phyloP scores from a whole-genome alignment of 2,329 filamentous ascomycete species.

The Trichoderma guizhouense region DNA sequence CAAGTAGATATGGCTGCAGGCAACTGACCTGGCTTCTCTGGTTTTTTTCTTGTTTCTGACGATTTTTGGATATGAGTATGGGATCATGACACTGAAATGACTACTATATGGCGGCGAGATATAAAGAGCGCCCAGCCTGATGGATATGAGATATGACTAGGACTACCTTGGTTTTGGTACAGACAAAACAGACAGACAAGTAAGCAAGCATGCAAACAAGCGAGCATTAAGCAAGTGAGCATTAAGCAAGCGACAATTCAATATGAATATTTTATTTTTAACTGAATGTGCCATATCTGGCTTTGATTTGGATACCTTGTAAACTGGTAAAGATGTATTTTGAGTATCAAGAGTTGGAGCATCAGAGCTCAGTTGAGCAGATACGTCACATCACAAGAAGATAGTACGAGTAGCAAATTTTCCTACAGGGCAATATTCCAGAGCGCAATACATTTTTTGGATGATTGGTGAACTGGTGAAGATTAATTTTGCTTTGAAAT shows the following conservation, averaged over 20 bases:
- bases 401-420: too few relatives aligned
- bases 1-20: constrained; percentile 15
- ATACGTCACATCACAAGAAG: not conserved
- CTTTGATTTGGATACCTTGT: not conserved
- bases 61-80: constrained; percentile 12
- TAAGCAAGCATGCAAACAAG: not conserved
- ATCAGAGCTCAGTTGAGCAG: not conserved
- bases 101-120: not conserved
- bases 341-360: not conserved
- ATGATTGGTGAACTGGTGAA: too few relatives aligned
- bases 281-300: not conserved
- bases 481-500: too few relatives aligned
- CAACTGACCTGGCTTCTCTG: constrained; percentile 17
- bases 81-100: not conserved
- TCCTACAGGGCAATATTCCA: too few relatives aligned
- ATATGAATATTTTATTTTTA: not conserved
- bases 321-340: not conserved
- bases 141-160: constrained; percentile 1
- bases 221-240: not conserved
- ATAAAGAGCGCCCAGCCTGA: not conserved
- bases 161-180: not conserved
- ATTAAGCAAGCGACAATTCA: not conserved
- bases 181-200: not conserved
- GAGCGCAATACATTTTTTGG: too few relatives aligned
- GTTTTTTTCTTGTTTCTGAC: not conserved